phyloP scores from a whole-genome alignment of 2,329 filamentous ascomycete genomes.

The Exophiala lecanii-corni region DNA sequence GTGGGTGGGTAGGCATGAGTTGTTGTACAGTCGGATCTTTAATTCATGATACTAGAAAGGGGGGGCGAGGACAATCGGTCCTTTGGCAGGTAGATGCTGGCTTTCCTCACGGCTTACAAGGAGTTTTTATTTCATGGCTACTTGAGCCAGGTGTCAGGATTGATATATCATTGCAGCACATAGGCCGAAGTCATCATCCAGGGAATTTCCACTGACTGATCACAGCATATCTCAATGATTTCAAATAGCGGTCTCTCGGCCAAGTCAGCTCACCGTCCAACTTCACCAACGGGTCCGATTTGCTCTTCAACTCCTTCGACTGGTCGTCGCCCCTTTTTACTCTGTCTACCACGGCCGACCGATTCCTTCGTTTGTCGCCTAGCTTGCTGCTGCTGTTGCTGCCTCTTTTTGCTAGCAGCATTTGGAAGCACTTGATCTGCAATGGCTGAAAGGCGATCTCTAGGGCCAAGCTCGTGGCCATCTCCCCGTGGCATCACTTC shows the following conservation, averaged over 20 bases:
- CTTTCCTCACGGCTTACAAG: too few relatives aligned
- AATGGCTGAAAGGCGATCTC: slow-evolving; percentile 11
- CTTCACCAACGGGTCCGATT: slow-evolving; percentile 21
- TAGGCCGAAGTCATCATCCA: too few relatives aligned
- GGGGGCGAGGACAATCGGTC: too few relatives aligned
- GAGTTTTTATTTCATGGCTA: too few relatives aligned
- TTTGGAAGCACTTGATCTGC: slow-evolving; percentile 11
- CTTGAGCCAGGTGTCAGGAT: too few relatives aligned
- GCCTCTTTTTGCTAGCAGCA: slow-evolving; percentile 12
- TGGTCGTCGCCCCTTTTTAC: slow-evolving; percentile 17
- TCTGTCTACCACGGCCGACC: slow-evolving; percentile 11
- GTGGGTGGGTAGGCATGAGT: slow-evolving; percentile 61
- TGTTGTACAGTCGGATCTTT: slow-evolving; percentile 63
- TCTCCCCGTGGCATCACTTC: not conserved
- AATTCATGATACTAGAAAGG: slow-evolving; percentile 54
- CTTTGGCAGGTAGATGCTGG: too few relatives aligned
- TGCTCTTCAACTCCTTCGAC: slow-evolving; percentile 22
- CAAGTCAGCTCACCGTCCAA: slow-evolving; percentile 6
- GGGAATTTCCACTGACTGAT: too few relatives aligned
- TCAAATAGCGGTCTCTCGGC: too few relatives aligned
- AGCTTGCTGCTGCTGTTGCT: slow-evolving; percentile 3
- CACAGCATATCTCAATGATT: too few relatives aligned
- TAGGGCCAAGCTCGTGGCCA: not conserved
- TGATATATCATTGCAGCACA: too few relatives aligned
- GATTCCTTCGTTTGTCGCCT: slow-evolving; percentile 11